A percentile compares a stretch with the other conserved stretches of the same genome.
Evolutionary conservation across 805 yeast genomes (phyloP).

Genomic region (Blastobotrys muscicola): DNA sequence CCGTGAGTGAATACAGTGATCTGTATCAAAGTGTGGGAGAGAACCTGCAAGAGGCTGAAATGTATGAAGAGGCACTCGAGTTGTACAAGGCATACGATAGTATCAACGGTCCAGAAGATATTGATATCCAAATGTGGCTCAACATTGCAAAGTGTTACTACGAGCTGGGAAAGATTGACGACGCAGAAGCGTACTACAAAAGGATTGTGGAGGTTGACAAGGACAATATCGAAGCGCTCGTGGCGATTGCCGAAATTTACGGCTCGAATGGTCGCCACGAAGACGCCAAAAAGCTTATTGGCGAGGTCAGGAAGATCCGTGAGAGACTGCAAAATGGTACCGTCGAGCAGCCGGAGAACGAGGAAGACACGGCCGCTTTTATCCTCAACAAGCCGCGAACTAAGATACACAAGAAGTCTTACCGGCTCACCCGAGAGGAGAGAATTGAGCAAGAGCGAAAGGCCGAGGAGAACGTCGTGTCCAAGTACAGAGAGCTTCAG

Average conservation of each 20-base stretch:
- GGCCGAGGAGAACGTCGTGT: constrained; percentile 48
- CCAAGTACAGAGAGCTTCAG: constrained; percentile 45
- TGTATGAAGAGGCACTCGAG: constrained; percentile 65
- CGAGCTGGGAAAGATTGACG: constrained; percentile 48
- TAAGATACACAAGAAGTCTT: constrained; percentile 1
- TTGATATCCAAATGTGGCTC: constrained; percentile 30
- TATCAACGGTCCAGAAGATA: not conserved
- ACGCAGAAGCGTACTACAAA: constrained; percentile 23
- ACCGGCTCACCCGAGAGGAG: constrained; percentile 31
- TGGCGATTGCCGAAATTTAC: constrained; percentile 74
- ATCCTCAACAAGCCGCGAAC: not conserved
- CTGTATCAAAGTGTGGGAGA: constrained; percentile 68
- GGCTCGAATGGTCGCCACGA: constrained; percentile 32
- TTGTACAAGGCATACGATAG: constrained; percentile 33
- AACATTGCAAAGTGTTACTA: constrained; percentile 70
- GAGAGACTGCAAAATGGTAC: constrained; percentile 2
- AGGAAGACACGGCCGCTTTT: not conserved
- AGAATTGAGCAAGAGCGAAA: constrained; percentile 45
- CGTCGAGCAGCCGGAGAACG: not conserved
- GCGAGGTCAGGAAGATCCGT: constrained; percentile 20
- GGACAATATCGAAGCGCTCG: constrained; percentile 58
- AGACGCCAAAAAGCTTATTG: constrained; percentile 25
- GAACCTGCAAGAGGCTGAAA: constrained; percentile 57
- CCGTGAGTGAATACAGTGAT: constrained; percentile 57
- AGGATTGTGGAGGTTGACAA: constrained; percentile 20